phyloP scores from a whole-genome alignment of 805 yeast genomes.

The Candida maesae region DNA sequence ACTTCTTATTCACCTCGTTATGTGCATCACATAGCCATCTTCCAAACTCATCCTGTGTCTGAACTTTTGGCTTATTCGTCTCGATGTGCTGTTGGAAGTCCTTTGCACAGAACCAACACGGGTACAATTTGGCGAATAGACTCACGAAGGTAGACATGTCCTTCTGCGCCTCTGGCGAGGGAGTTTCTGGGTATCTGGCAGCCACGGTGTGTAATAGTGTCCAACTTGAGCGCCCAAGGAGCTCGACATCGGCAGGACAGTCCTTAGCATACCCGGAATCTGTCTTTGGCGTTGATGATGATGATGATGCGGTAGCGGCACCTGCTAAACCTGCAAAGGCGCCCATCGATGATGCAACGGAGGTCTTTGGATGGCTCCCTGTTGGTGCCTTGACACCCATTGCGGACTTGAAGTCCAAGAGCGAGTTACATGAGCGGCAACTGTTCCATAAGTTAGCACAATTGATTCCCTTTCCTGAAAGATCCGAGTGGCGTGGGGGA shows the following conservation, averaged over 20 bases:
- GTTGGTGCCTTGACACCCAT: slow-evolving; percentile 22
- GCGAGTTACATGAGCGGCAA: slow-evolving; percentile 85
- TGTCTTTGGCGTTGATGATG: slow-evolving; percentile 8
- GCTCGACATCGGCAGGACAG: slow-evolving; percentile 84
- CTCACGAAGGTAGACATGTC: slow-evolving; percentile 70
- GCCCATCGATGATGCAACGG: slow-evolving; percentile 5
- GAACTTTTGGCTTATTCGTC: slow-evolving; percentile 48
- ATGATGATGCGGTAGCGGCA: slow-evolving; percentile 5
- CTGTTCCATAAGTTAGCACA: slow-evolving; percentile 5
- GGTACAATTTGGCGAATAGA: slow-evolving; percentile 77
- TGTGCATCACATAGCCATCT: slow-evolving; percentile 94
- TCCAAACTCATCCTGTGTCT: slow-evolving; percentile 74
- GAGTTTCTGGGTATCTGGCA: slow-evolving; percentile 77
- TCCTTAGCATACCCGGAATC: slow-evolving; percentile 37
- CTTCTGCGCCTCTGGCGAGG: slow-evolving; percentile 55
- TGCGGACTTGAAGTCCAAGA: slow-evolving; percentile 75
- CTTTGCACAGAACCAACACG: slow-evolving; percentile 90
- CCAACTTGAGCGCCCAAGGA: slow-evolving; percentile 87
- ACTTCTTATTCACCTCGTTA: slow-evolving; percentile 81
- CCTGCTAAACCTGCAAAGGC: slow-evolving; percentile 9
- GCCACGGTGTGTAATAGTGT: slow-evolving; percentile 87
- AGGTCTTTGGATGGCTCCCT: background rate
- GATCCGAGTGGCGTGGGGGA: background rate
- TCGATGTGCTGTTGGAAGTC: slow-evolving; percentile 68
- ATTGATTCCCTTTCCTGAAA: no score